Conservation (phyloP, 108 stramenopile genomes). For the Nitzschia sp. region DNA sequence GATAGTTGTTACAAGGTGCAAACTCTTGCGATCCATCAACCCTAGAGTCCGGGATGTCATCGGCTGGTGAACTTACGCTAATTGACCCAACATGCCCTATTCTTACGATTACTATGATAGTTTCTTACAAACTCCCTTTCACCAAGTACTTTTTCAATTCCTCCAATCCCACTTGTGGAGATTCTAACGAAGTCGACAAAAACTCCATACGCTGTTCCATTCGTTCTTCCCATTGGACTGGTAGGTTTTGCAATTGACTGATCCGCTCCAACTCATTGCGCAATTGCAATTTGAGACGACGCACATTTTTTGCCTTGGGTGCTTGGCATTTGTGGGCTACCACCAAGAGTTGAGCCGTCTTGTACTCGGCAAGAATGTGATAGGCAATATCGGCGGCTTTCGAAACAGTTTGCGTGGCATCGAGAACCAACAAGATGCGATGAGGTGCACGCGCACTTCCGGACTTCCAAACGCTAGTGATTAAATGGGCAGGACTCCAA, state of each 20-base stretch:
- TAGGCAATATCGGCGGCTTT: slow-evolving; percentile 64
- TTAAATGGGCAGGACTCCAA: slow-evolving; percentile 25
- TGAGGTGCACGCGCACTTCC: not conserved
- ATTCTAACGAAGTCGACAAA: slow-evolving; percentile 23
- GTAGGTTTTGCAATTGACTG: slow-evolving; percentile 10
- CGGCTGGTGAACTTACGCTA: too few relatives aligned
- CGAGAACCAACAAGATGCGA: slow-evolving; percentile 57
- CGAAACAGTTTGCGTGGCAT: slow-evolving; percentile 64
- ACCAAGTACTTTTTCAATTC: slow-evolving; percentile 19
- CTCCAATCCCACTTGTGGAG: slow-evolving; percentile 7
- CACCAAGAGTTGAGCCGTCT: slow-evolving; percentile 39
- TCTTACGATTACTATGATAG: too few relatives aligned
- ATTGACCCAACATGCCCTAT: too few relatives aligned
- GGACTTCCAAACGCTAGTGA: slow-evolving; percentile 7
- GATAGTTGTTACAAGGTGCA: too few relatives aligned
- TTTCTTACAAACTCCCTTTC: slow-evolving; percentile 2
- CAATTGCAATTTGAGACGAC: slow-evolving; percentile 70
- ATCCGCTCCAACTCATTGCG: slow-evolving; percentile 76
- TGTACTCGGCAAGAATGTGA: slow-evolving; percentile 28
- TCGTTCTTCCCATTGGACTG: slow-evolving; percentile 24
- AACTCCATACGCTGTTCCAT: slow-evolving; percentile 17
- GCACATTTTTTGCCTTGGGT: slow-evolving; percentile 66
- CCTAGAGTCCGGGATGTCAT: too few relatives aligned
- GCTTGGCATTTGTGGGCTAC: slow-evolving; percentile 55
- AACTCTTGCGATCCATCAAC: too few relatives aligned